Percentiles rank a stretch among this genome's conserved stretches.
These are phyloP conservation scores for Sporothrix mexicana DNA, from an alignment of 2,329 filamentous ascomycete species.

Conservation along the genomic window DNA sequence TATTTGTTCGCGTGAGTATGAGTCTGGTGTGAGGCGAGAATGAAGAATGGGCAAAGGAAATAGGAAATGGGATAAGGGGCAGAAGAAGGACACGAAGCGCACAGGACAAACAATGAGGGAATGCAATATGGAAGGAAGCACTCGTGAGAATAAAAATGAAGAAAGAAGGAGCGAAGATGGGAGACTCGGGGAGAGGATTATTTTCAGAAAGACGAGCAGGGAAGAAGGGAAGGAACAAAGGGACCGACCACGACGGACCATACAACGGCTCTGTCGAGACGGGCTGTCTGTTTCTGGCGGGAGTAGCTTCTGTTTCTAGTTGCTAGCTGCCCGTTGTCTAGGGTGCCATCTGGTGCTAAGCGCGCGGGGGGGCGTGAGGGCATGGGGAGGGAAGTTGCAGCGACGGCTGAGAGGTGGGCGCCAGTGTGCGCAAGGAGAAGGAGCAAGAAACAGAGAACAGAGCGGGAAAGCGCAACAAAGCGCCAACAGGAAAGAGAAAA, in stretches of 20 bases:
- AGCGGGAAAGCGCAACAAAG: constrained; percentile 13
- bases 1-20: not conserved
- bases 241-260: constrained; percentile 10
- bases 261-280: constrained; percentile 18
- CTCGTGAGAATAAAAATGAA: not conserved
- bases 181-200: constrained; percentile 16
- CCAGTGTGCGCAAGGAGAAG: constrained; percentile 5
- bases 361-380: constrained; percentile 30
- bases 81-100: not conserved
- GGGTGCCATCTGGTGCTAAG: constrained; percentile 30
- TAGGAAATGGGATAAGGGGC: not conserved
- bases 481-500: constrained; percentile 23
- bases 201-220: constrained; percentile 20
- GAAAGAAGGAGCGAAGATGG: constrained; percentile 11
- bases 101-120: not conserved
- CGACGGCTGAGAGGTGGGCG: not conserved
- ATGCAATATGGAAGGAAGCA: not conserved
- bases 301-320: constrained; percentile 26
- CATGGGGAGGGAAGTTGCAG: not conserved
- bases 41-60: no score
- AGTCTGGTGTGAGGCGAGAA: no score
- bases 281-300: constrained; percentile 16
- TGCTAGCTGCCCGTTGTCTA: constrained; percentile 22
- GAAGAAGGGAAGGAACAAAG: constrained; percentile 27
- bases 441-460: not conserved